Base-by-base conservation (phyloP, 2,329 filamentous ascomycete species). In the Amauroascus verrucosus region DNA sequence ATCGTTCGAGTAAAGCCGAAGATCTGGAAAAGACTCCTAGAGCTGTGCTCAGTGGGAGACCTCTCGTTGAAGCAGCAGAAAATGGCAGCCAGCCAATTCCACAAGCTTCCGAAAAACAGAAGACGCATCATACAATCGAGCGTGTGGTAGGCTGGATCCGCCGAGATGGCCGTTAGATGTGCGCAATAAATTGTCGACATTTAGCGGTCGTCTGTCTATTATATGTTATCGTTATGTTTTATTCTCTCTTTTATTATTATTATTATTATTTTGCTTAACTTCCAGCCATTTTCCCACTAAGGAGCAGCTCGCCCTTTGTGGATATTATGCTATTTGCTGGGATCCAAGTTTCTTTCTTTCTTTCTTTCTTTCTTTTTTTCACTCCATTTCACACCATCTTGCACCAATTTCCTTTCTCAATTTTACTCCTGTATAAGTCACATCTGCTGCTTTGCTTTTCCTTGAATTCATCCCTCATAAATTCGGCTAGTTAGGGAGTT, bases 131-230 rank as follows among this genome's bases (percentile, higher is more conserved):
- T 43, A 59, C 49, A 32, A 52, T 57, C 24, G 50, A 56, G 13
- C 55, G 49, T 14, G 54, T 58, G 13, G 33, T 58, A 18, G 54
- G 56, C 6, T 59, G 58, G 58, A 59, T 59, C 22, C 52, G 53
- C 11, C 54, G 56, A 47, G 50, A 51, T 48, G 20, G 35, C 24
- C 51, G 37, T 16, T 53, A 47, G 32, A 3, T 18, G 13, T 7
- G 16, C 22, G 7, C 3, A 32, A 28, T 28, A n/a, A 33, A n/a
- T 13, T 20, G 16, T 28, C 35, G 28, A 33, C 47, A 40, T 30
- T n/a, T 22, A 28, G 13, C 3, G 18, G 3, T 38, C 32, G 3
- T 38, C 13, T 7, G 16, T 38, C n/a, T n/a, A n/a, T n/a, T n/a
- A n/a, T n/a, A n/a, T n/a, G n/a, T n/a, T n/a, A n/a, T n/a, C n/a